Base-by-base conservation (phyloP, 129 eudicot genomes). In the Dittrichia graveolens region DNA sequence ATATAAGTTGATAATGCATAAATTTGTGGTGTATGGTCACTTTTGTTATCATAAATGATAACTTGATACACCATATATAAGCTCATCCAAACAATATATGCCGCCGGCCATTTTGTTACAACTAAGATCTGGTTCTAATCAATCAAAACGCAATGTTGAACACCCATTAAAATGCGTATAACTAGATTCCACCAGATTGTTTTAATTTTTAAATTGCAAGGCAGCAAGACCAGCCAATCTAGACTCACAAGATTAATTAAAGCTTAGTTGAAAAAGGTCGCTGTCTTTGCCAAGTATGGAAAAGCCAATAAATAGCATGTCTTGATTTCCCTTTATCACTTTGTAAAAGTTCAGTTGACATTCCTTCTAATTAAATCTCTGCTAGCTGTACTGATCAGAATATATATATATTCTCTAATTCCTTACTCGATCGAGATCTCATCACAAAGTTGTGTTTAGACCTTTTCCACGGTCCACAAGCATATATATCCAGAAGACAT, bases 271-370 rank as follows among this genome's bases (percentile, higher is more conserved):
- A 55, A 8, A 9, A 16, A 55, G 53, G 53, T 9, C 8, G 41
- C 2, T 59, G 43, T 59, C 42, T 35, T 59, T 59, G 63, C 42
- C 63, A 58, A 19, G 13, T 19, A 31, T 58, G 42, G 63, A 58
- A 58, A 58, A 58, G 63, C 41, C 63, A 34, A 58, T 49, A 49
- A 9, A 5, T 5, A 54, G 24, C n/a, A 37, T 4, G 50, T 41
- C 14, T 42, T 14, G 67, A 63, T 71, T 56, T 71, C 47, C 31
- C 2, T 24, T 2, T 24, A 8, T 58, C 37, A n/a, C 35, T 57
- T 72, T 44, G 55, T 58, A 56, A 71, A 71, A 68, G 67, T 52
- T 41, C 38, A n/a, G 34, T 19, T 56, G 44, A 71, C 41, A 71
- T 56, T 71, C 56, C 76, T 44, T 12, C 8, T 31, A n/a, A n/a